Evolutionary conservation across 2,329 filamentous ascomycete genomes (phyloP), one percentile per base, ranked within the genome.

Genomic region (Fusarium coicis): DNA sequence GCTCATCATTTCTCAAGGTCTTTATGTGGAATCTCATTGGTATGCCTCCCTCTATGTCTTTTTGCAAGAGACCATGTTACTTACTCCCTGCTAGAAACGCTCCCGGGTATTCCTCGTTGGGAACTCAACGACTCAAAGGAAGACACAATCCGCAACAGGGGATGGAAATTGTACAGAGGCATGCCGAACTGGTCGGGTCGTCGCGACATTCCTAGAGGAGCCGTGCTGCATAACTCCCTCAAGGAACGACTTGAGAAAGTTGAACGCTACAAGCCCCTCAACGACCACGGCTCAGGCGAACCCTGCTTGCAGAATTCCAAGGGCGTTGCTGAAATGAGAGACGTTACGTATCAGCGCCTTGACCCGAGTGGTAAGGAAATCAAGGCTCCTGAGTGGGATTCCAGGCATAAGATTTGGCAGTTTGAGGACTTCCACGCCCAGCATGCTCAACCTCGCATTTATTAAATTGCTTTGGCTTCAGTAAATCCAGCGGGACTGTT

Each of bases 21-120:
- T 44, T 84, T 3, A 30, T 85, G 83, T 85, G 83, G 83, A 84
- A 82, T 43, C 78, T 84, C n/a, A 80, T 85, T 79, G 83, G 83
- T 85, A 74, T 79, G 40, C 7, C 1, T 14, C 9, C 10, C 3
- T 0, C 5, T 9, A 37, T 37, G 16, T 18, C 3, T 10, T 5
- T 5, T 28, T 0, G 12, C 7, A 11, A 7, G 7, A 5, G 7
- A 4, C 12, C 18, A 10, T 44, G 4, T 5, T 1, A 19, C 40
- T 65, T 28, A 65, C 18, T 10, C 0, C 10, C 4, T 9, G 7
- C 5, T 7, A 65, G 47, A 65, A 26, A 9, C 28, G 0, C 34
- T 63, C 4, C 63, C 59, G 1, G 23, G 23, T 4, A 47, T 66
- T n/a, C 47, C 63, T 1, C 40, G 63, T 5, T 63, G 47, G 63